Base-by-base conservation (phyloP, 306 rosid genomes). In the Betula pendula region DNA sequence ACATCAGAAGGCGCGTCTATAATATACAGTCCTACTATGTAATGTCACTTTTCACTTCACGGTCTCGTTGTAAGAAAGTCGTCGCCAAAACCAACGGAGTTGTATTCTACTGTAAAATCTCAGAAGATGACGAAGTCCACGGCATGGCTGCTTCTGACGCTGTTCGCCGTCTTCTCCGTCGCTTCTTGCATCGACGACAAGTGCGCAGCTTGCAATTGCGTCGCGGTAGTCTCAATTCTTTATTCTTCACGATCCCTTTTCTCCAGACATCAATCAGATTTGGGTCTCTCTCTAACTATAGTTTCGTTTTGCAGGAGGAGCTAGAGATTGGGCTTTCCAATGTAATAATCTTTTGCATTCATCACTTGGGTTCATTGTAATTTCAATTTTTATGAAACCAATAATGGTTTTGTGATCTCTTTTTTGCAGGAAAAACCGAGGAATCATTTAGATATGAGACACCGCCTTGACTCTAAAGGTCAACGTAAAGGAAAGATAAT, bases 391-490 rank as follows among this genome's bases (percentile, higher is more conserved):
- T 38, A 38, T 38, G 42, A 45, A 45, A 45, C 12, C 14, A 45
- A 45, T 13, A 13, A 45, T 45, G 49, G 11, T 0, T 45, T 45
- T 45, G 49, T 45, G 49, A 11, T 45, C 49, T 13, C 15, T 45
- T 45, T 45, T 45, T 45, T 70, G 16, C 82, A 95, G 99, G 99
- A 95, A 82, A 95, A 82, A 79, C 98, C 98, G 17, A 89, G 96
- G 83, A 95, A 95, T 83, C 99, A 95, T 82, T 88, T 95, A 89
- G 99, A 95, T 86, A 87, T 95, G 99, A 92, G 98, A 44, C 96
- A 92, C 78, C 98, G 97, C n/a, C 90, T 95, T 86, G 98, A 95
- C 68, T 88, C 98, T 13, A 85, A 79, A 22, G 98, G 98, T 83
- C 97, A 92, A 74, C 97, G 98, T 72, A 60, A 79, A 73, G 98